These are phyloP conservation scores for Debaryomyces tyrocola DNA, from an alignment of 805 yeast species.

Conservation along the genomic window DNA sequence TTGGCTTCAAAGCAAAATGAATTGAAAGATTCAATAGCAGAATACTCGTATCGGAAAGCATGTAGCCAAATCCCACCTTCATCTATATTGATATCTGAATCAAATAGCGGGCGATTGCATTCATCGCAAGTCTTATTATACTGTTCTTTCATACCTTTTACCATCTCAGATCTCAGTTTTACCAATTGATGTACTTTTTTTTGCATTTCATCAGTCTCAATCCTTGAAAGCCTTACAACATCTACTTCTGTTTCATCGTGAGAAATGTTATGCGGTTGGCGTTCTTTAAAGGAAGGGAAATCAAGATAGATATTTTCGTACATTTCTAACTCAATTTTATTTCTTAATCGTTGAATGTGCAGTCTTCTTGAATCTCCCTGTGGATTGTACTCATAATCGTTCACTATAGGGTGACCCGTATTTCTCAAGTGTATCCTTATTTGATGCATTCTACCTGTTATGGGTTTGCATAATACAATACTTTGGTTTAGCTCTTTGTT, in stretches of 20 bases:
- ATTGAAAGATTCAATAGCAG: conserved; percentile 17
- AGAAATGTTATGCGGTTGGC: conserved; percentile 4
- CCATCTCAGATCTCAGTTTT: conserved; percentile 20
- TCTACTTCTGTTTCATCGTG: conserved; percentile 9
- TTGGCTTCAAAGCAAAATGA: conserved; percentile 41
- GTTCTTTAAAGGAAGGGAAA: conserved; percentile 14
- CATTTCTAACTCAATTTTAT: conserved; percentile 21
- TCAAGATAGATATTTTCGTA: conserved; percentile 18
- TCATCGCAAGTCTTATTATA: conserved; percentile 24
- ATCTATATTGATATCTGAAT: conserved; percentile 24
- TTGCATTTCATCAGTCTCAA: conserved; percentile 11
- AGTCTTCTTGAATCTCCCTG: conserved; percentile 6
- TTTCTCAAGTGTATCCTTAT: conserved; percentile 55
- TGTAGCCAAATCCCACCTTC: conserved; percentile 47
- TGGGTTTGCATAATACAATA: conserved; percentile 48
- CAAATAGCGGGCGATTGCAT: conserved; percentile 34
- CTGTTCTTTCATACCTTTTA: conserved; percentile 27
- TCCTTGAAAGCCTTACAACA: conserved; percentile 11
- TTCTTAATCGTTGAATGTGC: conserved; percentile 15
- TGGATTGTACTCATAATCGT: conserved; percentile 53
- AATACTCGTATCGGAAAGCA: conserved; percentile 37
- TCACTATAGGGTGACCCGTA: conserved; percentile 81
- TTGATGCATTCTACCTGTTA: conserved; percentile 59
- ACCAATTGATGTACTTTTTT: conserved; percentile 18
- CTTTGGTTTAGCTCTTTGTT: conserved; percentile 31